These are phyloP conservation scores for Harrya chromipes DNA, from an alignment of 768 basidiomycete species.

Conservation along the genomic window DNA sequence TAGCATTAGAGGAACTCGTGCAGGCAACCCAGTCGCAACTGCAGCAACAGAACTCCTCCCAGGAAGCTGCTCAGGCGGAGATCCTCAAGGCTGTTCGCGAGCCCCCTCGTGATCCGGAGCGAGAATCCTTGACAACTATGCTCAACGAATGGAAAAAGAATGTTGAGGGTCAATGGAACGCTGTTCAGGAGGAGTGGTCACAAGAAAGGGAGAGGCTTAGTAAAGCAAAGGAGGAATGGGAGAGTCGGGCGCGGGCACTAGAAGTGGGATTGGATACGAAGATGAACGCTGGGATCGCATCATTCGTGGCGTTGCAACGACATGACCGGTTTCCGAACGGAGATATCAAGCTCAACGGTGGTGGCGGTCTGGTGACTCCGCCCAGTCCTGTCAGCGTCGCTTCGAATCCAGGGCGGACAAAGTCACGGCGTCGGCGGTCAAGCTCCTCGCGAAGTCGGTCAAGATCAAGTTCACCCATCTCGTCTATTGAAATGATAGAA, in stretches of 20 bases:
- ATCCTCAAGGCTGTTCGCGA: conserved; percentile 34
- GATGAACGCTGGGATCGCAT: conserved; percentile 33
- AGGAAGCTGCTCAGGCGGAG: conserved; percentile 35
- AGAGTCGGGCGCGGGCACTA: conserved; percentile 51
- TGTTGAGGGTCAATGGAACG: conserved; percentile 77
- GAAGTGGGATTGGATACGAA: conserved; percentile 52
- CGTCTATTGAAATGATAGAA: conserved; percentile 34
- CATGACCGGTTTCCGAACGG: conserved; percentile 36
- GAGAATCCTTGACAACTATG: conserved; percentile 50
- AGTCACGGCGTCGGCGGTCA: conserved; percentile 41
- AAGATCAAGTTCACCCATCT: conserved; percentile 34
- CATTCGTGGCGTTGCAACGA: conserved; percentile 33
- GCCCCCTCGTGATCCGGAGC: conserved; percentile 36
- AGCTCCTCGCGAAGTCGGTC: conserved; percentile 40
- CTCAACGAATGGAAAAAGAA: conserved; percentile 71
- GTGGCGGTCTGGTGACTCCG: conserved; percentile 65
- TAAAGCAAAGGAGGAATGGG: conserved; percentile 80
- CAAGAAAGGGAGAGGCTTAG: conserved; percentile 74
- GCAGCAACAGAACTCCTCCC: conserved; percentile 35
- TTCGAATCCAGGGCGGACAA: conserved; percentile 51
- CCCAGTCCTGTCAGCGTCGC: conserved; percentile 73
- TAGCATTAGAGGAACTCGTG: conserved; percentile 63
- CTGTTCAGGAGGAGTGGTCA: conserved; percentile 78
- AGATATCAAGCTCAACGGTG: conserved; percentile 28
- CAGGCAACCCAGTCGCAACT: conserved; percentile 44